Evolutionary conservation across 139 green algal species (phyloP), one percentile per base, ranked within the genome.

Genomic region (Auxenochlorella pyrenoidosa): DNA sequence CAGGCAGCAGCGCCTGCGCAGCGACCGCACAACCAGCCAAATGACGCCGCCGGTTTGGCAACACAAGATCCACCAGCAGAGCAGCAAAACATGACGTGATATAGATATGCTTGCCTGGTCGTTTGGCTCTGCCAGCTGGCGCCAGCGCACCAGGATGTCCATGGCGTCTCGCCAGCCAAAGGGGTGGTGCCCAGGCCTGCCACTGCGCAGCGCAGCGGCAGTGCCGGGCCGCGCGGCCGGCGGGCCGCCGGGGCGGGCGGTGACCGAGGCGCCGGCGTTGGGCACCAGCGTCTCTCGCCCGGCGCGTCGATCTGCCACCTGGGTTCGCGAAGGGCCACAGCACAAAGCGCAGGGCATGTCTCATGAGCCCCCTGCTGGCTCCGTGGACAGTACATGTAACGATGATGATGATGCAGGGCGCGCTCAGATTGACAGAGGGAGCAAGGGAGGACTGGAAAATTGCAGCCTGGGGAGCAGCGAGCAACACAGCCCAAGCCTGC

Each of bases 101-200:
- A n/a, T n/a, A n/a, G n/a, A n/a, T n/a, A n/a, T 8, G 12, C 90
- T 32, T 34, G 95, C 95, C 87, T 98, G 96, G 88, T 99, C 97
- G 59, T 96, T 97, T 15, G 97, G 97, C 89, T 99, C 97, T 28
- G 93, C 90, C 71, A 99, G 89, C 95, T 99, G 97, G n/a, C 97
- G 91, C 97, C 96, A 98, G 87, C 95, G 95, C 51, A 99, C 96
- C 44, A 98, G 87, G 30, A 98, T 94, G 91, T 98, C 96, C 93
- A 98, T 97, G 0, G 94, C 95, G 59, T 98, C 96, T 0, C 97
- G 91, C 97, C 97, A 99, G 28, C 94, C 93, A 84, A 98, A 96
- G 40, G 87, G 40, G 86, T 98, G 94, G 21, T 85, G 72, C 36
- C 91, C 90, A 34, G 34, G 68, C 58, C 71, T n/a, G 77, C 73